Percentiles rank a stretch among this genome's conserved stretches.
Evolutionary conservation across 169 alveolate species (phyloP).

Genomic region (Plasmodium yoelii): DNA sequence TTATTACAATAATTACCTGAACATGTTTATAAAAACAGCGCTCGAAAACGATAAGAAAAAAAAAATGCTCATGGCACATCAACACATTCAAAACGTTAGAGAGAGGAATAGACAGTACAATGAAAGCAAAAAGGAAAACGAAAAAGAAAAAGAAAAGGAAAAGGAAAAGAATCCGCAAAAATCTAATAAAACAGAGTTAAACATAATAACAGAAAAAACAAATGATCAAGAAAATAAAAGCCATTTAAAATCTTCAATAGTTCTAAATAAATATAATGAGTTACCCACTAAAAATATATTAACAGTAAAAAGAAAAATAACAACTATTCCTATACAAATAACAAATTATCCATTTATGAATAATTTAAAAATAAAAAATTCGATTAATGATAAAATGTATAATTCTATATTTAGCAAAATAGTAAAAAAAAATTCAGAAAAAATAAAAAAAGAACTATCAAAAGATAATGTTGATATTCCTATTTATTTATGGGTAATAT

Average conservation of each 20-base stretch:
- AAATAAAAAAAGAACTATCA: constrained; percentile 20
- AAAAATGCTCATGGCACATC: neutral
- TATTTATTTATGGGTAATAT: constrained; percentile 57
- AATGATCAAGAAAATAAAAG: neutral
- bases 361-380: constrained; percentile 60
- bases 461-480: constrained; percentile 29
- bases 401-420: constrained; percentile 39
- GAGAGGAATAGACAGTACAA: neutral
- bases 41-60: neutral
- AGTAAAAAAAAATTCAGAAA: constrained; percentile 29
- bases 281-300: neutral
- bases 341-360: constrained; percentile 5
- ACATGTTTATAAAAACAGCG: neutral
- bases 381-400: constrained; percentile 30
- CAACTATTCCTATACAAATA: neutral
- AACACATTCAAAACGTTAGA: neutral
- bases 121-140: neutral
- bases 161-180: neutral
- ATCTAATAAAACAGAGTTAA: neutral
- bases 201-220: neutral
- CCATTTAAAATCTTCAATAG: neutral
- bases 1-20: constrained; percentile 47
- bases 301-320: neutral
- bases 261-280: neutral
- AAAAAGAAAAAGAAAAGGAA: too few species aligned